These are phyloP conservation scores for Colletotrichum neosansevieriae DNA, from an alignment of 2,329 filamentous ascomycete genomes.

Conservation along the genomic window DNA sequence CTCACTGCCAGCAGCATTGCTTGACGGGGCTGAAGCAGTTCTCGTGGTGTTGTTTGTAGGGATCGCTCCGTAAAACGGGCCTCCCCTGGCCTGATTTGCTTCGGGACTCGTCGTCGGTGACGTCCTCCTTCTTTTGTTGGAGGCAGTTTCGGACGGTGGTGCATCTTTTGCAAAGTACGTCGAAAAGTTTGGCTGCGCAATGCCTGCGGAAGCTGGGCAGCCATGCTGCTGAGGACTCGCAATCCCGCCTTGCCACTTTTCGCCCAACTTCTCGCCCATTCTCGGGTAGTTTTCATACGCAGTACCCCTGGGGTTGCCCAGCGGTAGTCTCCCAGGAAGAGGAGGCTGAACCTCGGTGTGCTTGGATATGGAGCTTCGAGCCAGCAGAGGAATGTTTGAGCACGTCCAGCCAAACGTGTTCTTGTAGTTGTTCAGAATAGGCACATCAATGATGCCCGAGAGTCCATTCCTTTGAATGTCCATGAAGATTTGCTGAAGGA, in stretches of 20 bases:
- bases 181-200: background rate
- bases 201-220: background rate
- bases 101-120: conserved; percentile 13
- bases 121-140: conserved; percentile 43
- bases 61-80: conserved; percentile 2
- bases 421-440: conserved; percentile 50
- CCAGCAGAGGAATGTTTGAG: conserved; percentile 62
- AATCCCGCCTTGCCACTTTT: background rate
- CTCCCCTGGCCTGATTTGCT: background rate
- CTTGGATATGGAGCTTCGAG: conserved; percentile 57
- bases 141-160: background rate
- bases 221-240: background rate
- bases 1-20: background rate
- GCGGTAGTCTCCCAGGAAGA: conserved; percentile 59
- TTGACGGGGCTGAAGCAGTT: background rate
- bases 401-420: conserved; percentile 46
- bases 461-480: conserved; percentile 74
- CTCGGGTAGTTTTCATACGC: conserved; percentile 17
- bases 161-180: background rate
- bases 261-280: background rate
- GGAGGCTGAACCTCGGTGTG: conserved; percentile 56
- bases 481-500: conserved; percentile 86
- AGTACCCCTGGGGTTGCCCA: conserved; percentile 44
- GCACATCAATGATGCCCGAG: conserved; percentile 50
- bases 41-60: background rate